Conservation (phyloP, 495 filamentous ascomycete genomes). For the Penicillium robsamsonii region DNA sequence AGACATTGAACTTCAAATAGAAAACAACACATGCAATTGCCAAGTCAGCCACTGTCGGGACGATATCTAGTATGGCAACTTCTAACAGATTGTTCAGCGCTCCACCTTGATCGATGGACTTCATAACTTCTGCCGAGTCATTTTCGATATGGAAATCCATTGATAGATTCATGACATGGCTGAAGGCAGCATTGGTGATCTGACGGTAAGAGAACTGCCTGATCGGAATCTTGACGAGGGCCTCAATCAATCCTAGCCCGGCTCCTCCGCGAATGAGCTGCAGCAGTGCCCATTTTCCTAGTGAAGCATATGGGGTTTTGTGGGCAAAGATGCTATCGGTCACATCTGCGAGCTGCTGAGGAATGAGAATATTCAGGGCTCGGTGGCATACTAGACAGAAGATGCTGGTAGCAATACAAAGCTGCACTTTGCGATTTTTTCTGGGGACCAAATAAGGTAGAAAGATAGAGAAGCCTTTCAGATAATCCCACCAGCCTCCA, state of each 20-base stretch:
- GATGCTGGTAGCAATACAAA: conserved; percentile 42
- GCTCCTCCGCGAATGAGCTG: conserved; percentile 7
- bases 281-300: conserved; percentile 47
- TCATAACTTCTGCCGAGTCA: conserved; percentile 22
- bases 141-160: conserved; percentile 15
- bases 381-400: conserved; percentile 3
- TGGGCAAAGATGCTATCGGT: conserved; percentile 57
- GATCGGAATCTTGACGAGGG: conserved; percentile 18
- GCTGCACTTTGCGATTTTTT: conserved; percentile 53
- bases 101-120: conserved; percentile 19
- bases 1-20: conserved; percentile 16
- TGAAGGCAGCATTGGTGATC: conserved; percentile 23
- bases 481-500: conserved; percentile 6
- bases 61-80: conserved; percentile 13
- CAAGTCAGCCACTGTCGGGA: conserved; percentile 5
- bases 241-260: conserved; percentile 11
- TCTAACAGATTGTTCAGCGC: conserved; percentile 17
- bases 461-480: conserved; percentile 45
- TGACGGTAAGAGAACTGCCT: conserved; percentile 25
- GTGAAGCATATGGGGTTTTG: conserved; percentile 51
- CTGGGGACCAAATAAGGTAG: conserved; percentile 65
- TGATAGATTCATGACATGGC: conserved; percentile 20
- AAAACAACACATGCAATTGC: conserved; percentile 14
- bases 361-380: conserved; percentile 56
- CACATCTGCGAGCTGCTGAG: conserved; percentile 64